Conservation (phyloP, 495 filamentous ascomycete genomes). For the Wilcoxina mikolae region DNA sequence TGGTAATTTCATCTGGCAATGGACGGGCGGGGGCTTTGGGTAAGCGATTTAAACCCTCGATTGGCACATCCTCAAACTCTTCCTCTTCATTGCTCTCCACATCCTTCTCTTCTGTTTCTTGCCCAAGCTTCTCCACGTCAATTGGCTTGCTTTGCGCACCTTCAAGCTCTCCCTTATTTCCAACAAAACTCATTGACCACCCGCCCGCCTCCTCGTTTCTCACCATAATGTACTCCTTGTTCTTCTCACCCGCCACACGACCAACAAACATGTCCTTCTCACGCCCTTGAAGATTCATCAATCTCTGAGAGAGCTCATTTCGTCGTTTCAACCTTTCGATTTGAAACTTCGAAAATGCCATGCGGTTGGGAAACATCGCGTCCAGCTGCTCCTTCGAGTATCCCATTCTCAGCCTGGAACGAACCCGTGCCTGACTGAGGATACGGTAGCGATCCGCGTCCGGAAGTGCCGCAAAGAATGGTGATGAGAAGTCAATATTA, state of each 20-base stretch:
- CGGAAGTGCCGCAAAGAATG: conserved; percentile 83
- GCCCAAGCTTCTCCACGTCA: conserved; percentile 62
- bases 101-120: conserved; percentile 43
- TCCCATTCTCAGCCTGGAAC: conserved; percentile 83
- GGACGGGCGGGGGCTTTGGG: conserved; percentile 40
- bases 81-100: conserved; percentile 50
- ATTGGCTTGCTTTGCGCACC: conserved; percentile 71
- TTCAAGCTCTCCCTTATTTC: conserved; percentile 54
- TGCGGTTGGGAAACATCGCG: conserved; percentile 91
- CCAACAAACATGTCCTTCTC: conserved; percentile 34
- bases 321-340: conserved; percentile 83
- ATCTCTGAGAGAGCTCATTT: conserved; percentile 84
- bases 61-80: conserved; percentile 87
- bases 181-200: conserved; percentile 89
- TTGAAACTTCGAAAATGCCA: conserved; percentile 92
- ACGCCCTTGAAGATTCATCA: conserved; percentile 93
- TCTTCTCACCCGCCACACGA: conserved; percentile 77
- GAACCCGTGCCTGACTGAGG: conserved; percentile 74
- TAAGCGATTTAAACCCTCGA: conserved; percentile 81
- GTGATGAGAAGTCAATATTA: conserved; percentile 91
- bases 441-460: conserved; percentile 92
- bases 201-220: conserved; percentile 91
- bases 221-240: conserved; percentile 85
- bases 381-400: conserved; percentile 92
- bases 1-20: neutral